Base-by-base conservation (phyloP, 192 early-diverging fungal species). In the Gaertneriomyces semiglobifer region DNA sequence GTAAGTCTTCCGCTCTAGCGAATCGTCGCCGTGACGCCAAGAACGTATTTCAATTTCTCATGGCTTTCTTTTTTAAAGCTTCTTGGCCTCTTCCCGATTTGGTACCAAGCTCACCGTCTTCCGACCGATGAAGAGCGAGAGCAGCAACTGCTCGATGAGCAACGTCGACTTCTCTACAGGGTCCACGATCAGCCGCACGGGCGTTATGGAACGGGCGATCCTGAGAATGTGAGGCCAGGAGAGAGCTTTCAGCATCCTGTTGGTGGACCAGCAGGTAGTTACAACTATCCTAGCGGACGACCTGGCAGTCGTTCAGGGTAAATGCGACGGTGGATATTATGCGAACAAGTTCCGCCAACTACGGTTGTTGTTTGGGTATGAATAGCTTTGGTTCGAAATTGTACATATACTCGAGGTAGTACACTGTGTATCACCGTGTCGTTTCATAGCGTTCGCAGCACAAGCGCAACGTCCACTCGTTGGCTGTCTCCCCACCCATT, bases 211-310 rank as follows among this genome's bases (percentile, higher is more conserved):
- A 44, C 53, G 6, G 42, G 44, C 33, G 33, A 11, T 16, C n/a
- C 48, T 11, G 7, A 25, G 14, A 56, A 44, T 60, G 65, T 20
- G 19, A 45, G 33, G n/a, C 16, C 16, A 6, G 42, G 42, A 58
- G 56, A 38, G 10, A 19, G 20, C 50, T 19, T 58, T 45, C 68
- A 70, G 68, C 68, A 70, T 53, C 60, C 60, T 6, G 60, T 63
- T 33, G 68, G 68, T 38, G 61, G 68, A 2, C 68, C 60, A 12
- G 68, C 68, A 38, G 68, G 68, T 14, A n/a, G 51, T 20, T 70
- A 63, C 51, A 56, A 44, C 8, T 45, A 62, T 43, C 19, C 59
- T 12, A 47, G 51, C 51, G 54, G 33, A 44, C 59, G 68, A 6
- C 68, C 68, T 6, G 68, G 68, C 11, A 58, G 54, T 8, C 65